A percentile compares a stretch with the other conserved stretches of the same genome.
phyloP scores from a whole-genome alignment of 139 green algal genomes.

The Picochlorum sp. region DNA sequence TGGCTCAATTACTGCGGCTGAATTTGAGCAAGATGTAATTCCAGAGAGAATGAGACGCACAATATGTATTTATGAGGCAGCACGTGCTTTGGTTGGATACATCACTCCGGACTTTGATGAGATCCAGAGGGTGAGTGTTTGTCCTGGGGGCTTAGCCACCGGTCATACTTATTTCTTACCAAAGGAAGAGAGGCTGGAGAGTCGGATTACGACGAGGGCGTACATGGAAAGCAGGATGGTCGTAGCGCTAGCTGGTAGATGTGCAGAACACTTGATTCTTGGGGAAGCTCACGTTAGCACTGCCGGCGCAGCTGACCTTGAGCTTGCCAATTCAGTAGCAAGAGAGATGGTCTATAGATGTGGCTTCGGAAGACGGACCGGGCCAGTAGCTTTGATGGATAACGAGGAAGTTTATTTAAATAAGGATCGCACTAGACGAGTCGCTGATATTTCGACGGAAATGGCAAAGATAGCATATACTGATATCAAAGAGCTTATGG shows the following conservation, averaged over 20 bases:
- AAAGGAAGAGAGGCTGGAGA: constrained; percentile 69
- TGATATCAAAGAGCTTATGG: constrained; percentile 53
- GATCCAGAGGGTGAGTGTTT: constrained; percentile 31
- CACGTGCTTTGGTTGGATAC: constrained; percentile 62
- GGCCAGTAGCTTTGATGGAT: constrained; percentile 64
- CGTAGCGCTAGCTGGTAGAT: constrained; percentile 60
- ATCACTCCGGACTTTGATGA: constrained; percentile 81
- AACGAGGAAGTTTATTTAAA: constrained; percentile 33
- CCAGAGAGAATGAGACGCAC: constrained; percentile 7
- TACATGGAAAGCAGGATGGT: constrained; percentile 75
- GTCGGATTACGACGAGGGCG: constrained; percentile 45
- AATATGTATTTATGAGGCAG: constrained; percentile 73
- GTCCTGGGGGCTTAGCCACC: constrained; percentile 28
- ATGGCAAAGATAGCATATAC: constrained; percentile 28
- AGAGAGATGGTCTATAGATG: constrained; percentile 77
- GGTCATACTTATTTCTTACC: constrained; percentile 79
- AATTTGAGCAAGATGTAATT: constrained; percentile 15
- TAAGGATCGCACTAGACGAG: not conserved
- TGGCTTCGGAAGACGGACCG: constrained; percentile 54
- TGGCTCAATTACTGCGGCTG: constrained; percentile 1
- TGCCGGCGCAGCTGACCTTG: constrained; percentile 29
- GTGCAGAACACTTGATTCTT: constrained; percentile 69
- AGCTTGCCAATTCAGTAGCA: constrained; percentile 62
- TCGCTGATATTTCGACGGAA: constrained; percentile 41
- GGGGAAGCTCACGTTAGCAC: constrained; percentile 61